Base-by-base conservation (phyloP, 139 green algal species). In the Auxenochlorella protothecoides region DNA sequence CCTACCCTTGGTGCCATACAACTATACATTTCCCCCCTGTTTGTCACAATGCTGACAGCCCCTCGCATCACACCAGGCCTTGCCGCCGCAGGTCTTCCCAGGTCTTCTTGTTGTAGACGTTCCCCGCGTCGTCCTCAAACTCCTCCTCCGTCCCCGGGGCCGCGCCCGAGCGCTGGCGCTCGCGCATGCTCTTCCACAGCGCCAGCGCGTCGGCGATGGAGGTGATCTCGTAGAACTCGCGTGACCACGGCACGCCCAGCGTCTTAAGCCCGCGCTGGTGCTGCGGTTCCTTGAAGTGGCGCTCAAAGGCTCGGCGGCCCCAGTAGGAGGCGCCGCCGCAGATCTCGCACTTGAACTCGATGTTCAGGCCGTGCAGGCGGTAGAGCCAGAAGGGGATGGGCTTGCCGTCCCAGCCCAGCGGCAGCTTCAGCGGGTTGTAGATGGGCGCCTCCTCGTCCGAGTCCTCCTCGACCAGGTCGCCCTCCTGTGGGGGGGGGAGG, bases 321-420 rank as follows among this genome's bases (percentile, higher is more conserved):
- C 89, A 95, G 80, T 97, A 99, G 65, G 70, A 92, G 59, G 89
- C 86, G 73, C 92, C 90, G 63, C 95, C 95, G 76, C 95, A 99
- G 66, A 99, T 98, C 83, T 99, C 95, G 78, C 95, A 99, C 71
- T 89, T 87, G 76, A 92, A 97, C 79, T 96, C 91, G 71, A 80
- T 63, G 75, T 97, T 97, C 16, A 99, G 83, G 8, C 95, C 95
- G 75, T 99, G 95, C 76, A 99, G 85, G 85, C 98, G 98, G 87
- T 99, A 99, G 52, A 99, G 90, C 95, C 95, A 99, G 83, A 97
- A 98, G 44, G 95, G 95, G 76, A 99, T 99, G 75, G 95, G 95
- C 85, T 98, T 99, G 72, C 95, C 95, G 73, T 99, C 95, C 89
- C 89, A 97, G n/a, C 95, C 95, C 69, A 99, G 75, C 53, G 95